These are phyloP conservation scores for Blastocrithidia nonstop DNA, from an alignment of 208 protist genomes.

Conservation along the genomic window DNA sequence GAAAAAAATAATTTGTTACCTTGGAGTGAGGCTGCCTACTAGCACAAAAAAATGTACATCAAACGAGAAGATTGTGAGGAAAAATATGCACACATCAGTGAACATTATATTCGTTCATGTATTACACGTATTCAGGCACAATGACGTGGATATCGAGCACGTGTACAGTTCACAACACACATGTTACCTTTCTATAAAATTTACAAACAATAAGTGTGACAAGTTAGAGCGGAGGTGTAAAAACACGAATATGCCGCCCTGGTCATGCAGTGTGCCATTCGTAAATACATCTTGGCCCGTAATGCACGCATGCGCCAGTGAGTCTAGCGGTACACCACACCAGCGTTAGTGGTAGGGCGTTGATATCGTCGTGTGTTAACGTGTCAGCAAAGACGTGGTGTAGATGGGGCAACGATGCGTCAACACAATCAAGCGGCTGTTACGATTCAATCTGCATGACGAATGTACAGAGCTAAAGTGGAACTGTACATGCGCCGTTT, in stretches of 20 bases:
- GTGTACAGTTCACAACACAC: constrained; percentile 9
- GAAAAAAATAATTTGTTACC: too few relatives aligned
- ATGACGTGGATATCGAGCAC: neutral
- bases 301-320: neutral
- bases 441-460: constrained; percentile 46
- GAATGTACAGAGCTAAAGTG: constrained; percentile 26
- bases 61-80: too few relatives aligned
- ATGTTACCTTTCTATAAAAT: constrained; percentile 2
- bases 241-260: constrained; percentile 38
- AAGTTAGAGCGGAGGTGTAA: too few relatives aligned
- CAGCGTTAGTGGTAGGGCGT: constrained; percentile 19
- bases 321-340: constrained; percentile 7
- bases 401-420: constrained; percentile 18
- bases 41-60: too few relatives aligned
- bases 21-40: too few relatives aligned
- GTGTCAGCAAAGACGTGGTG: constrained; percentile 17
- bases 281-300: constrained; percentile 15
- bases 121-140: constrained; percentile 7
- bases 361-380: constrained; percentile 25
- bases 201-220: constrained; percentile 6
- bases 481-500: constrained; percentile 21
- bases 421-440: constrained; percentile 16
- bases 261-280: constrained; percentile 36
- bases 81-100: too few relatives aligned
- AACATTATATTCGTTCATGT: too few relatives aligned